phyloP scores from a whole-genome alignment of 2,329 filamentous ascomycete genomes.

The Aspergillus aculeatinus region DNA sequence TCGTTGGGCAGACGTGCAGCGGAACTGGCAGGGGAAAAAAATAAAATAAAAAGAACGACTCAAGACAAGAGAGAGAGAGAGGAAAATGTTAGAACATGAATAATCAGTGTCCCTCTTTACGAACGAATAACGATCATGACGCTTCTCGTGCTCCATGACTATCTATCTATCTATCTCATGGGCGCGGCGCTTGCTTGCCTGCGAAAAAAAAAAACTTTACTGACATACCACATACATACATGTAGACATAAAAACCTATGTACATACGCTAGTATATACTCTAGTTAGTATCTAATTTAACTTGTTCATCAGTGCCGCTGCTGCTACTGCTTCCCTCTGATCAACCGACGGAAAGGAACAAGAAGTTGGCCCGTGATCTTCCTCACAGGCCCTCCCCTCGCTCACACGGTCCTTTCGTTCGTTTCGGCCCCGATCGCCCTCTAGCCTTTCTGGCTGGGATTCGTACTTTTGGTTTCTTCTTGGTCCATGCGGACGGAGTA shows the following conservation, averaged over 20 bases:
- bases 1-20: slow-evolving; percentile 38
- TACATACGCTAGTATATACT: not conserved
- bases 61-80: not conserved
- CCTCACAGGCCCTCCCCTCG: not conserved
- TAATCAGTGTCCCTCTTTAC: slow-evolving; percentile 3
- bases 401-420: too few species aligned
- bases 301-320: too few species aligned
- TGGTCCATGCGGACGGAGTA: not conserved
- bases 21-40: slow-evolving; percentile 12
- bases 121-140: slow-evolving; percentile 9
- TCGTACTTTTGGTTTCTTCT: not conserved
- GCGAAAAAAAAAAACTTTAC: not conserved
- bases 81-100: not conserved
- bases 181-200: not conserved
- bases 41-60: slow-evolving; percentile 22
- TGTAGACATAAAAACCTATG: not conserved
- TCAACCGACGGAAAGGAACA: too few species aligned
- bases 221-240: not conserved
- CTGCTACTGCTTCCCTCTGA: too few species aligned
- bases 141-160: slow-evolving; percentile 2
- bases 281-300: not conserved
- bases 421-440: too few species aligned
- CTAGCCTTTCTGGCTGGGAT: not conserved
- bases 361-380: not conserved
- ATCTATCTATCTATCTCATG: not conserved